Percentiles rank a stretch among this genome's conserved stretches.
Evolutionary conservation across 495 filamentous ascomycete genomes (phyloP).

Genomic region (Xylaria venustula): DNA sequence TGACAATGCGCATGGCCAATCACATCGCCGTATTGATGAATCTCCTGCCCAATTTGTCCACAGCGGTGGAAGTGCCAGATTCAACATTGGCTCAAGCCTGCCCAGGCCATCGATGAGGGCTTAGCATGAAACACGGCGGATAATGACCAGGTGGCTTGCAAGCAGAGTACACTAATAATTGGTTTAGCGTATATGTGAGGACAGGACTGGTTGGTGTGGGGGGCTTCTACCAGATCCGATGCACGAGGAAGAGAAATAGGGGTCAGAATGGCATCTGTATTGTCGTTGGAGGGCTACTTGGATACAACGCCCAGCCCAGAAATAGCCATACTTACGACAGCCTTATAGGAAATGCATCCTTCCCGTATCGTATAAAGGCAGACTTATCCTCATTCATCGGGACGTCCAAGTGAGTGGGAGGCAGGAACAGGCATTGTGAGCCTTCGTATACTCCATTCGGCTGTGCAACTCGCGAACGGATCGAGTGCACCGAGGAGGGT

Average conservation of each 20-base stretch:
- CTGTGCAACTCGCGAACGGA: background rate
- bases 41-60: conserved; percentile 11
- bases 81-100: background rate
- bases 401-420: background rate
- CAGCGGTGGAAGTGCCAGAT: background rate
- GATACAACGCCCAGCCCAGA: too few species aligned
- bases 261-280: too few species aligned
- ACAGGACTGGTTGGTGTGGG: conserved; percentile 9
- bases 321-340: too few species aligned
- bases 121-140: conserved; percentile 2
- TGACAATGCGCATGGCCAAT: background rate
- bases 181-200: background rate
- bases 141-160: conserved; percentile 1
- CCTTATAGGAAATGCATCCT: too few species aligned
- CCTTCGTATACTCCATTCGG: background rate
- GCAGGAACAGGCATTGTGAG: background rate
- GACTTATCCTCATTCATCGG: too few species aligned
- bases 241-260: too few species aligned
- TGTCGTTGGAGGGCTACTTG: too few species aligned
- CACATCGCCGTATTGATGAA: background rate
- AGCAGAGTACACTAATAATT: background rate
- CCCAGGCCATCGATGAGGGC: background rate
- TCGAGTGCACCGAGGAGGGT: too few species aligned
- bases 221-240: too few species aligned
- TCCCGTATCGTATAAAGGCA: too few species aligned